These are phyloP conservation scores for Plenodomus lindquistii DNA, from an alignment of 2,329 filamentous ascomycete genomes.

Conservation along the genomic window DNA sequence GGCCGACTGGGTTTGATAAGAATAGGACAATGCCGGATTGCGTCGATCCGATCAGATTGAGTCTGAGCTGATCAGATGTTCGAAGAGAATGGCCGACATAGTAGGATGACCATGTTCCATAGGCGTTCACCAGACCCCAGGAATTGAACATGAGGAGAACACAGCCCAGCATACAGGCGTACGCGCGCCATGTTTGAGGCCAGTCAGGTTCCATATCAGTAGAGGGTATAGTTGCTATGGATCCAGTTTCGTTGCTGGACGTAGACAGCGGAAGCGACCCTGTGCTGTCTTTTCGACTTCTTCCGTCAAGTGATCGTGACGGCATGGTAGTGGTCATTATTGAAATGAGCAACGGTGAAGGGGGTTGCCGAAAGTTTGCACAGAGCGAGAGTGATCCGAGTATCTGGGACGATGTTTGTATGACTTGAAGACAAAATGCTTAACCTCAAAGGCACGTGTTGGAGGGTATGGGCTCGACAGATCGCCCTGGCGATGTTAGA, in stretches of 20 bases:
- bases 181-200: slow-evolving; percentile 52
- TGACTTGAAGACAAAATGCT: slow-evolving; percentile 14
- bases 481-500: slow-evolving; percentile 12
- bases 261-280: slow-evolving; percentile 30
- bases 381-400: not conserved
- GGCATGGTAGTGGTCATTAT: slow-evolving; percentile 15
- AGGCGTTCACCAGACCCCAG: slow-evolving; percentile 55
- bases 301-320: slow-evolving; percentile 18
- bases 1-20: slow-evolving; percentile 52
- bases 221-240: slow-evolving; percentile 25
- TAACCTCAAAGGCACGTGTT: slow-evolving; percentile 21
- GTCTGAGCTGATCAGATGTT: slow-evolving; percentile 43
- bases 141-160: slow-evolving; percentile 58
- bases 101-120: slow-evolving; percentile 55
- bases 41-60: slow-evolving; percentile 55
- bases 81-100: slow-evolving; percentile 53
- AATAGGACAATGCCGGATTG: slow-evolving; percentile 53
- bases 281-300: slow-evolving; percentile 23
- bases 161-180: slow-evolving; percentile 50
- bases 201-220: slow-evolving; percentile 44
- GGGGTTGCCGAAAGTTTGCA: slow-evolving; percentile 6
- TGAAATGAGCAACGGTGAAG: slow-evolving; percentile 6
- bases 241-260: slow-evolving; percentile 25
- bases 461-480: slow-evolving; percentile 19
- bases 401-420: slow-evolving; percentile 4